Evolutionary conservation across 2,329 filamentous ascomycete genomes (phyloP).

Genomic region (Diaporthe capsici): DNA sequence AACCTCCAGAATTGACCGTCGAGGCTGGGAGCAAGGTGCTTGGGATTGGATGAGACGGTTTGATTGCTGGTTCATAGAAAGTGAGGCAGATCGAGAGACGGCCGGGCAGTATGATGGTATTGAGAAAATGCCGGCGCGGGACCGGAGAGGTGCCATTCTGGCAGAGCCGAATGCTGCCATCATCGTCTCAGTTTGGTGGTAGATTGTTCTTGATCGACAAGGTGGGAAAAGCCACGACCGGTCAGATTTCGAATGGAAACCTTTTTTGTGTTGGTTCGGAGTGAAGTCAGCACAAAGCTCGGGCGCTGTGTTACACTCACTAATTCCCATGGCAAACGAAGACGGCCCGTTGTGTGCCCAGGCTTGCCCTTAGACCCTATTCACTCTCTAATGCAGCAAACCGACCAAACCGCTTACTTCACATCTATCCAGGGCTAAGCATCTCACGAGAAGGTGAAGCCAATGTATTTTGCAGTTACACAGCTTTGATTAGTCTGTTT

Average conservation of each 20-base stretch:
- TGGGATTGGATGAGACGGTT: background rate
- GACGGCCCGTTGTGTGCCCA: background rate
- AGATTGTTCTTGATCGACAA: background rate
- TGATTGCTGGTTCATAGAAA: background rate
- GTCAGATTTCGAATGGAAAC: too few relatives aligned
- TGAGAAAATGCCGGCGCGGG: background rate
- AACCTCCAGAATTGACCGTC: background rate
- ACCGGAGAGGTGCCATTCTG: background rate
- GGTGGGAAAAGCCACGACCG: background rate
- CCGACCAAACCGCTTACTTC: too few relatives aligned
- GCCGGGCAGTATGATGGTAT: background rate
- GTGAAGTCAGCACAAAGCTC: background rate
- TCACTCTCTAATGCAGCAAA: background rate
- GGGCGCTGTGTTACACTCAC: slow-evolving; percentile 1
- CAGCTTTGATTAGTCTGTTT: background rate
- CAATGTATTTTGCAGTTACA: background rate
- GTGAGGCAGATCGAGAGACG: background rate
- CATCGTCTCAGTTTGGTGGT: background rate
- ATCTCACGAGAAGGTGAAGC: background rate
- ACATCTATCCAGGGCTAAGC: background rate
- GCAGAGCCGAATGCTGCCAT: background rate
- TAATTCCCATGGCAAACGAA: background rate
- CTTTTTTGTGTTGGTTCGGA: background rate
- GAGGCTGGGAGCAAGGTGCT: background rate
- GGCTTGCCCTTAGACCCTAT: background rate